phyloP scores from a whole-genome alignment of 768 basidiomycete species.

The Pholiota microspora region DNA sequence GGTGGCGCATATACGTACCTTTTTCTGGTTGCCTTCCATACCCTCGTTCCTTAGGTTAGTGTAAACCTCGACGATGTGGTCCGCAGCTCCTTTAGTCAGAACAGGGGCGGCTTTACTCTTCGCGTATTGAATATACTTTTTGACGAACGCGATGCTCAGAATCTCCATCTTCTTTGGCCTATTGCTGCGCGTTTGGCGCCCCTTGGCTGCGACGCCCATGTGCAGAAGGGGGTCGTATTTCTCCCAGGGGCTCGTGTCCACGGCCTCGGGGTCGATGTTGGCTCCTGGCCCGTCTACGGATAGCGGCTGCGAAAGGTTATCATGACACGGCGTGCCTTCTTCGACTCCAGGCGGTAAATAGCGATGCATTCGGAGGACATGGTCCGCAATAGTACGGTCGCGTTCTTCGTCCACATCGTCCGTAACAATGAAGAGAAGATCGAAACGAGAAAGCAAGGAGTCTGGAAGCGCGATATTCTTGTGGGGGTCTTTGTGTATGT shows the following conservation, averaged over 20 bases:
- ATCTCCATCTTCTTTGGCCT: slow-evolving; percentile 76
- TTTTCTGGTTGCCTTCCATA: slow-evolving; percentile 84
- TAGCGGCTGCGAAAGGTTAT: slow-evolving; percentile 85
- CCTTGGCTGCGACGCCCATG: slow-evolving; percentile 62
- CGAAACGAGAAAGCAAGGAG: slow-evolving; percentile 97
- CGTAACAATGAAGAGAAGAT: slow-evolving; percentile 95
- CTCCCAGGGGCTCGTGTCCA: slow-evolving; percentile 84
- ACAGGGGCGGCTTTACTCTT: slow-evolving; percentile 85
- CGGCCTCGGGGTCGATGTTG: slow-evolving; percentile 49
- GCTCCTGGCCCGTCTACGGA: slow-evolving; percentile 78
- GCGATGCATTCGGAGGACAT: slow-evolving; percentile 95
- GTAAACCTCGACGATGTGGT: slow-evolving; percentile 91
- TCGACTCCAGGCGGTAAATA: slow-evolving; percentile 96
- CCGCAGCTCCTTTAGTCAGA: slow-evolving; percentile 90
- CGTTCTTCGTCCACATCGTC: slow-evolving; percentile 96
- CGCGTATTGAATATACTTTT: slow-evolving; percentile 98
- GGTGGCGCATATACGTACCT: slow-evolving; percentile 45
- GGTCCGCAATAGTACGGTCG: slow-evolving; percentile 94
- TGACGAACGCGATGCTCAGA: slow-evolving; percentile 90
- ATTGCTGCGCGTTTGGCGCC: slow-evolving; percentile 53
- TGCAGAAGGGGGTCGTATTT: slow-evolving; percentile 96
- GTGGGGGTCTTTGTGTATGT: slow-evolving; percentile 99
- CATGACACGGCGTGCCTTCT: slow-evolving; percentile 89
- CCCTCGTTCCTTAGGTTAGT: slow-evolving; percentile 90
- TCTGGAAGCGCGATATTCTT: slow-evolving; percentile 98